Conservation (phyloP, 2,329 filamentous ascomycete species). For the Myotisia sp. region DNA sequence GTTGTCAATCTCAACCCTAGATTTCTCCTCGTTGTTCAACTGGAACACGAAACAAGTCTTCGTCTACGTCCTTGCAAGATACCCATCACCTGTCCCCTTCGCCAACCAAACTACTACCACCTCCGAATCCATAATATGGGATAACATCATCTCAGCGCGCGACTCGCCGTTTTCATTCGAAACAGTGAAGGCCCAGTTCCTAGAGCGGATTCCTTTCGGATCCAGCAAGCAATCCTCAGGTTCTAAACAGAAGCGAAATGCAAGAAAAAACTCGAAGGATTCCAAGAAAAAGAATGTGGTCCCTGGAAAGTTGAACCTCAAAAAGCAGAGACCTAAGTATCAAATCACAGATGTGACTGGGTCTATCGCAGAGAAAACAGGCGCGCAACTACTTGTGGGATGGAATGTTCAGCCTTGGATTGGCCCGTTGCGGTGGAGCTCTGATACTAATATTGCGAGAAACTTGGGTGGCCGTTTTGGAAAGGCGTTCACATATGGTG, state of each 20-base stretch:
- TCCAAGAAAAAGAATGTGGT: constrained; percentile 12
- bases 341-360: constrained; percentile 84
- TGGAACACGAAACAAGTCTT: constrained; percentile 99
- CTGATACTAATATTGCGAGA: constrained; percentile 23
- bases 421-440: constrained; percentile 71
- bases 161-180: constrained; percentile 30
- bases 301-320: constrained; percentile 56
- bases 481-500: constrained; percentile 37
- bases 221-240: constrained; percentile 10
- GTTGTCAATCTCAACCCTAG: constrained; percentile 25
- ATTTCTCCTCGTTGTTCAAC: constrained; percentile 83
- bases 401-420: constrained; percentile 99
- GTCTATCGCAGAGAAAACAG: constrained; percentile 55
- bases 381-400: constrained; percentile 66
- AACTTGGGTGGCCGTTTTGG: constrained; percentile 16
- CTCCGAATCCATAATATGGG: constrained; percentile 19
- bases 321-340: constrained; percentile 87
- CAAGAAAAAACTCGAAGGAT: constrained; percentile 6
- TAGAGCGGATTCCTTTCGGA: too few relatives aligned
- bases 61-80: constrained; percentile 79
- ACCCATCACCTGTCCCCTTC: constrained; percentile 39
- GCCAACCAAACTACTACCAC: constrained; percentile 25
- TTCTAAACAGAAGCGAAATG: constrained; percentile 16
- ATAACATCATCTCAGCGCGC: constrained; percentile 70
- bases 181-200: constrained; percentile 23